Percentiles rank a stretch among this genome's conserved stretches.
Evolutionary conservation across 371 early-diverging fungal genomes (phyloP).

Genomic region (Syncephalastrum contaminatum): DNA sequence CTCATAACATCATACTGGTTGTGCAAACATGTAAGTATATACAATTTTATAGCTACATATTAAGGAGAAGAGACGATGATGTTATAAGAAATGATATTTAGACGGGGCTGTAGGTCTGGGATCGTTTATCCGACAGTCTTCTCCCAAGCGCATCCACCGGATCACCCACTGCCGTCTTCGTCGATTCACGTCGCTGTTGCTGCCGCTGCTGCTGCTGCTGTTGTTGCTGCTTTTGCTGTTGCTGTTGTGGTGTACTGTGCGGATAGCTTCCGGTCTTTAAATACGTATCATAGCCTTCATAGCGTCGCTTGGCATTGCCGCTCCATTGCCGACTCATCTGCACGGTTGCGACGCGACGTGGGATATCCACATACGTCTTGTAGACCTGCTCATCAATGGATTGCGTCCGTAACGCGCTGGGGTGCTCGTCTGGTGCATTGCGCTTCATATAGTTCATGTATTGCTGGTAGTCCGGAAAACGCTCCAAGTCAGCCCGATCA

Average conservation of each 20-base stretch:
- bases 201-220: no score
- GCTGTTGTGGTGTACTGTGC: not conserved
- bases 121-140: no score
- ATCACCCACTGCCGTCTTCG: no score
- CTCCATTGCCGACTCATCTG: slow-evolving; percentile 41
- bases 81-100: no score
- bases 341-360: slow-evolving; percentile 39
- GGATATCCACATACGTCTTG: slow-evolving; percentile 46
- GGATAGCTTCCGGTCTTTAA: slow-evolving; percentile 36
- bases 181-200: no score
- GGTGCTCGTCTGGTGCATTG: slow-evolving; percentile 32
- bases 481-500: slow-evolving; percentile 17
- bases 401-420: slow-evolving; percentile 31
- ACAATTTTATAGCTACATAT: no score
- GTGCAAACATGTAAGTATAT: no score
- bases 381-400: slow-evolving; percentile 50
- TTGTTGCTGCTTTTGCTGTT: not conserved
- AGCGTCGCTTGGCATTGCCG: slow-evolving; percentile 37
- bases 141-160: no score
- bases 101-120: no score
- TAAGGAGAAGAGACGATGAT: no score
- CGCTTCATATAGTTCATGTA: slow-evolving; percentile 47
- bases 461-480: slow-evolving; percentile 48
- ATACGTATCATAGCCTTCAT: slow-evolving; percentile 52
- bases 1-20: no score